These are phyloP conservation scores for Buddleja alternifolia DNA, from an alignment of 257 asterid genomes.

Conservation along the genomic window DNA sequence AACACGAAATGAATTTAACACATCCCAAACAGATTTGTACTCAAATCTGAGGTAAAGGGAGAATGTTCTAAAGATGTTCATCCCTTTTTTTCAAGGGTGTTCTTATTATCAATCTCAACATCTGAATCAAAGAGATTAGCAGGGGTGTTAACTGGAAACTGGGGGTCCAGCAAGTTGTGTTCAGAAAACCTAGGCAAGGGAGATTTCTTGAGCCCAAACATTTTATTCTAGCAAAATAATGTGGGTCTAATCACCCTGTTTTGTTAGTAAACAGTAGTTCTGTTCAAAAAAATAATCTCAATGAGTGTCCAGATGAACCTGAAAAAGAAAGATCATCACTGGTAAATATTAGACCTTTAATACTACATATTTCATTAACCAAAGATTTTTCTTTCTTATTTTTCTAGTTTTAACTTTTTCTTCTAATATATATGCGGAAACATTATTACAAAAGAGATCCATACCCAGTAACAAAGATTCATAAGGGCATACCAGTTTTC, in stretches of 20 bases:
- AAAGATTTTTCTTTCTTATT: background rate
- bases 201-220: conserved; percentile 71
- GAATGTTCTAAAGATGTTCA: conserved; percentile 67
- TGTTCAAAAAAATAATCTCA: conserved; percentile 16
- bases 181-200: conserved; percentile 55
- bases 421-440: conserved; percentile 4
- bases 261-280: conserved; percentile 12
- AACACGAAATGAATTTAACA: too few species aligned
- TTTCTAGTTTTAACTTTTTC: conserved; percentile 9
- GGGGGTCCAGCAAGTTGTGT: conserved; percentile 42
- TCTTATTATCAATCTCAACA: conserved; percentile 57
- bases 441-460: background rate
- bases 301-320: conserved; percentile 25
- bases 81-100: conserved; percentile 47
- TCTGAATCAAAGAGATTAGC: conserved; percentile 86
- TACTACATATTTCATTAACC: conserved; percentile 11
- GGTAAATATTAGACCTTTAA: background rate
- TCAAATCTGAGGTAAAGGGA: conserved; percentile 36
- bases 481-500: conserved; percentile 12
- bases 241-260: conserved; percentile 17
- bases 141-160: conserved; percentile 27
- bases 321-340: conserved; percentile 24
- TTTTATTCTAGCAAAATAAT: conserved; percentile 35
- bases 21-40: conserved; percentile 59
- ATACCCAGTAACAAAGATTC: conserved; percentile 18